phyloP scores from a whole-genome alignment of 2,329 filamentous ascomycete species.

The Arthroderma sp. region DNA sequence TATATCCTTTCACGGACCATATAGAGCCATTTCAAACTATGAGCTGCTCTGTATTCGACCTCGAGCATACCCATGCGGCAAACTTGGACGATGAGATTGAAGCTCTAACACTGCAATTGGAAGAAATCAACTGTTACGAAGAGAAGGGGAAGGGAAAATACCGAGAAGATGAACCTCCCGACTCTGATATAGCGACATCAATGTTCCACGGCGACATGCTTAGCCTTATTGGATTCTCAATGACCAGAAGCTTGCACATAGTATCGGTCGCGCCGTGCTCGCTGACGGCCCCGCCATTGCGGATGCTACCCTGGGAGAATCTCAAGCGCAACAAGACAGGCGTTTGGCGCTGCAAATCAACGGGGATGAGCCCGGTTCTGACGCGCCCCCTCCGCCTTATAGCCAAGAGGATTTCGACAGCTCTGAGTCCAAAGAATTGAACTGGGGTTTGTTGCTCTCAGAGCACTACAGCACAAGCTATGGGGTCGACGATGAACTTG shows the following conservation, averaged over 20 bases:
- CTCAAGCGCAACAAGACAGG: not conserved
- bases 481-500: not conserved
- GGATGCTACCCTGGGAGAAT: not conserved
- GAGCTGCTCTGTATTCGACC: too few species aligned
- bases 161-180: not conserved
- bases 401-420: too few species aligned
- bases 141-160: not conserved
- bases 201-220: not conserved
- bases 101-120: not conserved
- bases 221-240: not conserved
- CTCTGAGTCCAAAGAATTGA: too few species aligned
- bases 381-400: not conserved
- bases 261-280: slow-evolving; percentile 1
- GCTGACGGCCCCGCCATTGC: slow-evolving; percentile 1
- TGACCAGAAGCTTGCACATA: slow-evolving; percentile 2
- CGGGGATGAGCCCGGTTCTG: not conserved
- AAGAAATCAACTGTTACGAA: not conserved
- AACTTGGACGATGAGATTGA: not conserved
- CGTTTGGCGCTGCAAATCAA: slow-evolving; percentile 1
- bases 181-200: not conserved
- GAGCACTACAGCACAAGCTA: not conserved
- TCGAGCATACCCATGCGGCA: not conserved
- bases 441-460: too few species aligned
- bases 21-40: too few species aligned
- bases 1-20: too few species aligned